A percentile compares a stretch with the other conserved stretches of the same genome.
Conservation (phyloP, 2,329 filamentous ascomycete genomes). For the Nothopassalora personata region DNA sequence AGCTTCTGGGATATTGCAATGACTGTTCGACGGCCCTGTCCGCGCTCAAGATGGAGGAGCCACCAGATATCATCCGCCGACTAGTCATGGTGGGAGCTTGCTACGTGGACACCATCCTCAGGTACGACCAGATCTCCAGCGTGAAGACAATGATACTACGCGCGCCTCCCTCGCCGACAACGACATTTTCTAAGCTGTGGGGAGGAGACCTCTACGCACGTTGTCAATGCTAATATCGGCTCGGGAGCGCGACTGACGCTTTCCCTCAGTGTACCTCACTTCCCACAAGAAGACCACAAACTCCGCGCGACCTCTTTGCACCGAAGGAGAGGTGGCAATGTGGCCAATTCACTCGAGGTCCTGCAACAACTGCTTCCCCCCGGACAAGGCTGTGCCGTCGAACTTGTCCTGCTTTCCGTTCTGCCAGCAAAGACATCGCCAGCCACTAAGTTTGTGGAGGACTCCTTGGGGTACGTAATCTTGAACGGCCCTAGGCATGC, state of each 20-base stretch:
- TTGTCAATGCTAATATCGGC: not conserved
- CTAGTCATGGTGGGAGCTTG: slow-evolving; percentile 10
- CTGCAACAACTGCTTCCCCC: slow-evolving; percentile 5
- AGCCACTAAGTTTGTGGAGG: not conserved
- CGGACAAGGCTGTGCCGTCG: not conserved
- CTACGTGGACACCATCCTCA: slow-evolving; percentile 13
- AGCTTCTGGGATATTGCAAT: too few species aligned
- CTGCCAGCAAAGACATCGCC: not conserved
- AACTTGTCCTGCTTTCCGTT: slow-evolving; percentile 2
- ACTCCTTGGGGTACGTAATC: not conserved
- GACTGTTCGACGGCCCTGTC: not conserved
- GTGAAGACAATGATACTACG: too few species aligned
- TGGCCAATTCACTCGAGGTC: slow-evolving; percentile 11
- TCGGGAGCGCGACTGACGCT: not conserved
- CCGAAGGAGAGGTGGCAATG: slow-evolving; percentile 9
- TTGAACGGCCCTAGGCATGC: not conserved
- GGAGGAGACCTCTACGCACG: too few species aligned
- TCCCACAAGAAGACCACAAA: slow-evolving; percentile 10
- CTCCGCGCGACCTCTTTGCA: slow-evolving; percentile 4
- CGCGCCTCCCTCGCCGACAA: too few species aligned
- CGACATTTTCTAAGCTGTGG: too few species aligned
- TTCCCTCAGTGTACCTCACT: slow-evolving; percentile 3
- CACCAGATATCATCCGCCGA: not conserved
- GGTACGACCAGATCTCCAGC: not conserved
- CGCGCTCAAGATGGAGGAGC: not conserved